Percentiles rank a stretch among this genome's conserved stretches.
phyloP scores from a whole-genome alignment of 2,329 filamentous ascomycete genomes.

The Cercospora sp. region DNA sequence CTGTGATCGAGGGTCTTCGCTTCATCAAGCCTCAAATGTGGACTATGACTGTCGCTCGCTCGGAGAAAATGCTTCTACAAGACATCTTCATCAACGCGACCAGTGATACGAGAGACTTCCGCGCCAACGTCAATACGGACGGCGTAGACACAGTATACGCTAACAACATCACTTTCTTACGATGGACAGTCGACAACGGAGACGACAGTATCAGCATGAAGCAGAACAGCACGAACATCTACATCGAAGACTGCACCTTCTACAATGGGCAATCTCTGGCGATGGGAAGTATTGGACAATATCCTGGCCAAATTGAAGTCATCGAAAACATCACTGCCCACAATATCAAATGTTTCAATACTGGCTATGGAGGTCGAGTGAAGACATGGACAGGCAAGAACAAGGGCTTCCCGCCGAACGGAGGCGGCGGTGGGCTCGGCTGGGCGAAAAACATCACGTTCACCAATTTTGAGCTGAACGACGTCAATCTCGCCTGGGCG shows the following conservation, averaged over 20 bases:
- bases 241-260: conserved; percentile 53
- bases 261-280: conserved; percentile 55
- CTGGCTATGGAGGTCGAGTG: conserved; percentile 36
- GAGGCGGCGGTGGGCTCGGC: conserved; percentile 58
- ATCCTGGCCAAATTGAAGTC: conserved; percentile 51
- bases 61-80: conserved; percentile 50
- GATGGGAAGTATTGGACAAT: conserved; percentile 60
- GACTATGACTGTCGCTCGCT: conserved; percentile 55
- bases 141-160: conserved; percentile 58
- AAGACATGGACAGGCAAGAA: conserved; percentile 60
- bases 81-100: conserved; percentile 58
- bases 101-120: conserved; percentile 42
- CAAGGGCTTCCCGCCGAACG: conserved; percentile 56
- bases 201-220: conserved; percentile 59
- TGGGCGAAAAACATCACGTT: conserved; percentile 43
- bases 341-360: conserved; percentile 43
- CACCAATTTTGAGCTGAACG: conserved; percentile 36
- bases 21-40: conserved; percentile 60
- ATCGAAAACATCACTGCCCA: conserved; percentile 53
- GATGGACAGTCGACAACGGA: conserved; percentile 56
- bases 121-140: conserved; percentile 45
- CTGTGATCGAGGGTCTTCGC: conserved; percentile 50
- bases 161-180: conserved; percentile 53
- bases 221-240: conserved; percentile 58
- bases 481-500: conserved; percentile 31